phyloP scores from a whole-genome alignment of 495 filamentous ascomycete species.

The Penicillium samsonianum region DNA sequence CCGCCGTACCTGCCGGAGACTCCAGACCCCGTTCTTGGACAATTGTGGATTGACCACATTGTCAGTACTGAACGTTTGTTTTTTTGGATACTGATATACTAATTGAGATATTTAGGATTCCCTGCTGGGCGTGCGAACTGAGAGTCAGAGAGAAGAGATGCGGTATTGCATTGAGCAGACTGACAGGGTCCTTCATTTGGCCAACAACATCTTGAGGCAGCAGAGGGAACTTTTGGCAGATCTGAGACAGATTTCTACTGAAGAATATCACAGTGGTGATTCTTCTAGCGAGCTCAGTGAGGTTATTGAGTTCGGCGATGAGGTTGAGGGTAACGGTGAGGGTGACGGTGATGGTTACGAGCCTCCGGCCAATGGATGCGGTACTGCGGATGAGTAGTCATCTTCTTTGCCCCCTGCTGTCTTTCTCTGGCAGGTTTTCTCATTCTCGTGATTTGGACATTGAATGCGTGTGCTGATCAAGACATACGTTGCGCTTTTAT shows the following conservation, averaged over 20 bases:
- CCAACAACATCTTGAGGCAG: not conserved
- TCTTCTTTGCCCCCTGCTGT: no score
- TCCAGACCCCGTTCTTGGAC: not conserved
- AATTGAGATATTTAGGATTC: not conserved
- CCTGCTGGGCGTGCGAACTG: not conserved
- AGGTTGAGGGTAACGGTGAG: not conserved
- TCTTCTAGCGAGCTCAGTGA: no score
- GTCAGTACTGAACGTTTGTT: no score
- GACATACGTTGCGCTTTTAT: not conserved
- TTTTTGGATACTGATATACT: not conserved
- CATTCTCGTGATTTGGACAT: not conserved
- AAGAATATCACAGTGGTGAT: not conserved
- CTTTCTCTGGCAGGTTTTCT: no score
- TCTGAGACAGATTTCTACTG: not conserved
- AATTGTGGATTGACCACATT: not conserved
- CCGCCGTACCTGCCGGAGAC: not conserved
- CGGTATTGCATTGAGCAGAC: not conserved
- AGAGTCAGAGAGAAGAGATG: not conserved
- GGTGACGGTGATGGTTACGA: not conserved
- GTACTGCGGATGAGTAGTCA: no score
- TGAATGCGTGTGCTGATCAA: not conserved
- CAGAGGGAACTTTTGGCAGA: not conserved
- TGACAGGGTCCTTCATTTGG: not conserved
- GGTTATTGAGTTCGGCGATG: not conserved
- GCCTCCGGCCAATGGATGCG: no score